Evolutionary conservation across 2,329 filamentous ascomycete species (phyloP), one percentile per base, ranked within the genome.

Genomic region (Hymenotorrendiella dingleyae): DNA sequence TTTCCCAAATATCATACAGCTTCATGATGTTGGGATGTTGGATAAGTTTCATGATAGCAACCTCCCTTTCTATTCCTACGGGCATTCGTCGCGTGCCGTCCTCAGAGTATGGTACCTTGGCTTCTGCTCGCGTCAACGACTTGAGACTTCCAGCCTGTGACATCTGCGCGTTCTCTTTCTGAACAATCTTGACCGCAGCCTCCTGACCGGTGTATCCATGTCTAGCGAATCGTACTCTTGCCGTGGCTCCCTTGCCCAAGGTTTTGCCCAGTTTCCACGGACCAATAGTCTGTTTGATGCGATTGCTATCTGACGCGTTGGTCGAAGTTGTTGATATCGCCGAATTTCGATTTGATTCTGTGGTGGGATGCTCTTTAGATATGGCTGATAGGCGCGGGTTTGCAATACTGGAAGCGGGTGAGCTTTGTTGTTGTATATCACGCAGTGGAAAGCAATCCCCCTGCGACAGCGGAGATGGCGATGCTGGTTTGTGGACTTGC

Each of bases 1-100:
- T 97, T 67, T 98, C 93, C 91, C 91, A 98, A 22, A 98, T 91
- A 66, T 98, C 93, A 61, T 91, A 93, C 8, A 98, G 69, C 54
- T 86, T 87, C 64, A 96, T 90, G 56, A 97, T 91, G 62, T 97
- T 93, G 5, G 84, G 86, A 65, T 98, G 93, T 58, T 95, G 84
- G 47, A 97, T 86, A 45, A 97, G 75, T 67, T 96, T 97, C 76
- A 98, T 88, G 55, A 98, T 94, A 23, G 91, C 89, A 29, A 98
- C 90, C 62, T 98, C 93, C 42, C 93, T 78, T 66, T 97, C 91
- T 48, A 98, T 85, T 1, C 89, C 86, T 57, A 91, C 80, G 1
- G 91, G 91, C 61, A 94, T 89, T 41, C 78, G 75, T 53, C 81
- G 77, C 45, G 83, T 73, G 29, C 81, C 80, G 38, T 77, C 71